phyloP scores from a whole-genome alignment of 371 early-diverging fungal genomes.

The Batrachochytrium dendrobatidis region DNA sequence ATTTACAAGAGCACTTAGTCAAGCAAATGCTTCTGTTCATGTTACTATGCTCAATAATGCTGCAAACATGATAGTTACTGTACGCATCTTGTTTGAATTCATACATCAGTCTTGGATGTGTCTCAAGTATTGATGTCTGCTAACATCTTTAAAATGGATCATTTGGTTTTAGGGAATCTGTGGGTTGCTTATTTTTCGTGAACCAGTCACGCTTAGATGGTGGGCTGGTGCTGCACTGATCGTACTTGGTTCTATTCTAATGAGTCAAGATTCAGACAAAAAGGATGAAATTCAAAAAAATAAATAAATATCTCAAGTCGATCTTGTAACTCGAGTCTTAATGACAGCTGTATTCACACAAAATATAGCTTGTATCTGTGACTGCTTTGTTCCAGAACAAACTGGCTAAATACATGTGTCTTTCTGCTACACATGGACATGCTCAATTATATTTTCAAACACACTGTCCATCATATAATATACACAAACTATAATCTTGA shows the following conservation, averaged over 20 bases:
- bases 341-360: too few species aligned
- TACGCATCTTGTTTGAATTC: too few species aligned
- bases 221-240: constrained; percentile 14
- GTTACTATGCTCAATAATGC: constrained; percentile 14
- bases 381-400: too few species aligned
- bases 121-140: neutral
- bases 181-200: constrained; percentile 15
- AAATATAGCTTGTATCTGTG: too few species aligned
- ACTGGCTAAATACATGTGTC: too few species aligned
- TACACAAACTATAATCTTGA: too few species aligned
- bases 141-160: neutral
- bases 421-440: too few species aligned
- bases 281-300: neutral
- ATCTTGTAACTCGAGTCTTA: neutral
- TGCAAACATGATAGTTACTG: constrained; percentile 11
- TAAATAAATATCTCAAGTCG: constrained; percentile 4
- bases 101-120: neutral
- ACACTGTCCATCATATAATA: too few species aligned
- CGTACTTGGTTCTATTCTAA: constrained; percentile 8
- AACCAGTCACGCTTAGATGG: constrained; percentile 11
- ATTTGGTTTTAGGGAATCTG: neutral
- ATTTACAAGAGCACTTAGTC: constrained; percentile 15
- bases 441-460: too few species aligned
- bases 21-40: constrained; percentile 11
- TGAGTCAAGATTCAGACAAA: neutral